phyloP scores from a whole-genome alignment of 139 green algal species.

The Tetraselmis striata region DNA sequence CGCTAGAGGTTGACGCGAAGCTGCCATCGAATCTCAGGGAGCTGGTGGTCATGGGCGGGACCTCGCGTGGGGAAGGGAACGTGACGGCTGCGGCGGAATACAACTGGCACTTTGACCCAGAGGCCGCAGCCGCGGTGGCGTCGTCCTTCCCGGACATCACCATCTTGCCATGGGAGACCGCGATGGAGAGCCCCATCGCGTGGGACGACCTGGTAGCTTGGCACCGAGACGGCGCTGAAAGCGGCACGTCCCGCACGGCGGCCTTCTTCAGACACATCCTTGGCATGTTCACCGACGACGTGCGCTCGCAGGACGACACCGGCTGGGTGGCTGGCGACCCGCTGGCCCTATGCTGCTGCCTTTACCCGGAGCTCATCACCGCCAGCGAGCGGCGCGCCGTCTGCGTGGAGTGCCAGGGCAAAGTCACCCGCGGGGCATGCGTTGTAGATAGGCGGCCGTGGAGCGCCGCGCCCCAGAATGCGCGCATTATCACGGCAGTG shows the following conservation, averaged over 20 bases:
- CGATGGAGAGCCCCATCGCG: background rate
- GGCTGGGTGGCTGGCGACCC: background rate
- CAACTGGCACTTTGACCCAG: background rate
- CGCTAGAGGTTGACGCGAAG: background rate
- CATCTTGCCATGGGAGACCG: background rate
- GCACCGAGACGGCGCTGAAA: too few species aligned
- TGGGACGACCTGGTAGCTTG: background rate
- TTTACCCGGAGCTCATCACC: background rate
- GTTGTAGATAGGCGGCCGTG: background rate
- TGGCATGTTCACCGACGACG: background rate
- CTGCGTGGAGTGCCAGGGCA: background rate
- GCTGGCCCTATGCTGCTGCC: background rate
- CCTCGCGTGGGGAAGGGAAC: background rate
- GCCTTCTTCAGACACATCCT: background rate
- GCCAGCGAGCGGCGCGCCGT: background rate
- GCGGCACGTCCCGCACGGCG: background rate
- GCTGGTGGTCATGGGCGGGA: background rate
- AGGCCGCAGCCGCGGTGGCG: background rate
- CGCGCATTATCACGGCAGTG: background rate
- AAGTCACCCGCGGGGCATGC: background rate
- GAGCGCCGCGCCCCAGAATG: background rate
- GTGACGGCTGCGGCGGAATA: background rate
- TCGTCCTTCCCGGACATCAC: background rate
- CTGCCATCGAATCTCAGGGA: background rate
- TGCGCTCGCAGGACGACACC: background rate